Evolutionary conservation across 345 rosid genomes (phyloP).

Genomic region (Pistacia integerrima): DNA sequence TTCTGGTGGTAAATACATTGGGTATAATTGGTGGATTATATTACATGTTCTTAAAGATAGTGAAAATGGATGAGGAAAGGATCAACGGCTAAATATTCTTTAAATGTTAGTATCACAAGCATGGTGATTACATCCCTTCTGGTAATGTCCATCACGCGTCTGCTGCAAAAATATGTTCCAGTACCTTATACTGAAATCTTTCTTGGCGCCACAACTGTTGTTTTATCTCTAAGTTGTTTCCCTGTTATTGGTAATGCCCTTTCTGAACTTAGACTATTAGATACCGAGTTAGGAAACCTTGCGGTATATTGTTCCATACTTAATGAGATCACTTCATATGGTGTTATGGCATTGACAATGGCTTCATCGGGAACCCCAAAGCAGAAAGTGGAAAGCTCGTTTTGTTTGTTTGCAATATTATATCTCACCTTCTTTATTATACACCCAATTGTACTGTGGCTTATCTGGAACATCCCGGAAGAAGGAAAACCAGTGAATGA

Average conservation of each 20-base stretch:
- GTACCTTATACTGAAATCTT: neutral
- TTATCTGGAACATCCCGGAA: slow-evolving; percentile 19
- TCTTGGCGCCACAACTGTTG: neutral
- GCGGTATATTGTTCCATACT: slow-evolving; percentile 26
- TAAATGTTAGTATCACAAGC: slow-evolving; percentile 16
- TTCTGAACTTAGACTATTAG: slow-evolving; percentile 34
- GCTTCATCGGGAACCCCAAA: neutral
- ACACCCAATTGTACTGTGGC: slow-evolving; percentile 9
- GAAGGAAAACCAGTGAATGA: slow-evolving; percentile 28
- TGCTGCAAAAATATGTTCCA: neutral
- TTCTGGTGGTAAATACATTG: neutral
- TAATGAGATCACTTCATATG: neutral
- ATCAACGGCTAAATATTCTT: slow-evolving; percentile 14
- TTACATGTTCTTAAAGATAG: slow-evolving; percentile 26
- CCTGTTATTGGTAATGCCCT: slow-evolving; percentile 16
- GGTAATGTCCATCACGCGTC: neutral
- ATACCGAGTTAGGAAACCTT: slow-evolving; percentile 33
- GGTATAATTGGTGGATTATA: neutral
- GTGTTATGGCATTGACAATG: neutral
- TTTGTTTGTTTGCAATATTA: slow-evolving; percentile 18
- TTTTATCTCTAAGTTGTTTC: slow-evolving; percentile 15
- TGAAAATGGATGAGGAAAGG: slow-evolving; percentile 27
- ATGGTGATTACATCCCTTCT: neutral
- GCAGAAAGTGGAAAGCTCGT: neutral
- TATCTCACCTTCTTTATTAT: neutral